These are phyloP conservation scores for Gamarada debralockiae DNA, from an alignment of 495 filamentous ascomycete species.

Conservation along the genomic window DNA sequence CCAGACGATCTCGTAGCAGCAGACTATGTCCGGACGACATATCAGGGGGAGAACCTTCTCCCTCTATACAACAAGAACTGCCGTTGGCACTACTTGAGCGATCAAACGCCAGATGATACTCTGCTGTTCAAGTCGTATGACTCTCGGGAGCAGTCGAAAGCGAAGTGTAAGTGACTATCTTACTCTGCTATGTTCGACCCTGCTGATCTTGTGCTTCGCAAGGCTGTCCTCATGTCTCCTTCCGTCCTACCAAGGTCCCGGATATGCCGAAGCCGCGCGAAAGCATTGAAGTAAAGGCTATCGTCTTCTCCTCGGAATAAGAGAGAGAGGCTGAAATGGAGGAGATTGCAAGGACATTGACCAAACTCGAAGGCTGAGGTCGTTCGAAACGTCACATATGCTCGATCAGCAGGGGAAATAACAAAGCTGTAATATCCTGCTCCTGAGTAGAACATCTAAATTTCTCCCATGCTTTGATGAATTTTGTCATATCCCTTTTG, in stretches of 20 bases:
- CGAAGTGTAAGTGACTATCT: slow-evolving; percentile 7
- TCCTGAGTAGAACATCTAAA: too few species aligned
- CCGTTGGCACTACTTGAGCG: slow-evolving; percentile 31
- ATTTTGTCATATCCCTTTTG: too few species aligned
- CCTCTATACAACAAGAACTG: slow-evolving; percentile 16
- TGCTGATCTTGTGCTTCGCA: neutral
- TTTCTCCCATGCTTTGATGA: too few species aligned
- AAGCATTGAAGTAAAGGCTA: slow-evolving; percentile 8
- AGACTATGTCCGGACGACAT: slow-evolving; percentile 23
- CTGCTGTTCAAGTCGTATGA: slow-evolving; percentile 33
- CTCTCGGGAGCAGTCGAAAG: slow-evolving; percentile 4
- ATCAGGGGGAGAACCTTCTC: slow-evolving; percentile 25
- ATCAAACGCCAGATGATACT: slow-evolving; percentile 27
- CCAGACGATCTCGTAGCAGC: slow-evolving; percentile 24
- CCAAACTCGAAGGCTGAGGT: too few species aligned
- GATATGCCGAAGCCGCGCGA: neutral
- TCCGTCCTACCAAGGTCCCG: neutral
- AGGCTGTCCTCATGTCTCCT: slow-evolving; percentile 5
- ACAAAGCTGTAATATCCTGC: too few species aligned
- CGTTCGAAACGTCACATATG: too few species aligned
- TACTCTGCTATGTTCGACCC: neutral
- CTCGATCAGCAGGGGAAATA: too few species aligned
- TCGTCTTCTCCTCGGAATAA: too few species aligned
- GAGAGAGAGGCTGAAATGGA: too few species aligned
- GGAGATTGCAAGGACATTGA: too few species aligned